Base-by-base conservation (phyloP, 257 asterid genomes). In the Solanum virginianum region DNA sequence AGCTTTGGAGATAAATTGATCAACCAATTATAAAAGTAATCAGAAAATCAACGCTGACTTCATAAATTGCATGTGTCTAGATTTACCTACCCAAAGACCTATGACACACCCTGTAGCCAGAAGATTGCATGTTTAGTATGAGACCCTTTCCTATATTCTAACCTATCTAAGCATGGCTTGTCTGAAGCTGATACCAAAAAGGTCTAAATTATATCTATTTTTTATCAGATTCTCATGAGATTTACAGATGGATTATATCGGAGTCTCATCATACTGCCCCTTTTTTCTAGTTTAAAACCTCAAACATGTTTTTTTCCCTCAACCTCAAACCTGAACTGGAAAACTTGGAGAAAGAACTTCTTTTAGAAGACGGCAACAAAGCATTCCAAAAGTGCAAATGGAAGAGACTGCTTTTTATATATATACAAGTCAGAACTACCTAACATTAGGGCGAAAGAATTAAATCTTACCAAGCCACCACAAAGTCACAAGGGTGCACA, bases 381-480 rank as follows among this genome's bases (percentile, higher is more conserved):
- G 47, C 65, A 77, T 77, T 54, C 62, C 63, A 77, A 77, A 77
- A 77, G 82, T 14, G 47, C 82, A 77, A 51, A 77, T 26, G 62
- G 41, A 51, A 17, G 82, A 77, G 63, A 26, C 63, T 51, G 82
- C 47, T 24, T 77, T 63, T 77, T 77, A 53, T 26, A 51, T 24
- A 51, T 77, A 36, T 36, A 51, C 82, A 77, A 51, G 53, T 77
- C 60, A 77, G 63, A 51, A 51, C 63, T 24, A 77, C 82, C 26
- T 8, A 26, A 26, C 45, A 51, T 16, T 51, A 51, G 62, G n/a
- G 26, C 12, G 10, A 24, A 24, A 53, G 68, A 45, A 13, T 74
- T 49, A 70, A 80, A 82, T 86, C 93, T 88, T 88, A 96, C 99
- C 99, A 36, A 96, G 95, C 99, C 99, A 96, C 99, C 99, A 96